Base-by-base conservation (phyloP, 2,329 filamentous ascomycete genomes). In the Ophiostoma himal-ulmi region DNA sequence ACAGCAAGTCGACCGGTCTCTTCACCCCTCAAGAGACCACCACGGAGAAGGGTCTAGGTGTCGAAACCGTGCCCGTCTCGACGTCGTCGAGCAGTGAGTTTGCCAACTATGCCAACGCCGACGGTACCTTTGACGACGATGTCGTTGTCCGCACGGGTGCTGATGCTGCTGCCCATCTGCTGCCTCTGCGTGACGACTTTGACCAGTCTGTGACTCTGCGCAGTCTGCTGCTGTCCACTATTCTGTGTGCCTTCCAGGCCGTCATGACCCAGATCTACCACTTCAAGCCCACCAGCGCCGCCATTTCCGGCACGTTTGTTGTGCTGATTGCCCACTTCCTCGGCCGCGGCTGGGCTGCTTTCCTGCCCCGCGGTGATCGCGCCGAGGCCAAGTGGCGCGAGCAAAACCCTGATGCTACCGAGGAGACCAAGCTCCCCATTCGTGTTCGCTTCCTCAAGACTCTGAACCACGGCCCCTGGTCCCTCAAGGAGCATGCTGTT, bases 321-420 rank as follows among this genome's bases (percentile, higher is more conserved):
- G 84, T 86, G 5, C 80, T 87, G 57, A 85, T 87, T 65, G 82
- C 83, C 14, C 86, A 86, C 76, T 86, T 87, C 67, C 68, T 82
- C 1, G 85, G 85, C 10, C 83, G 83, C 10, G 81, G 77, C 3
- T 85, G 81, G 82, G 79, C 83, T 0, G 73, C 75, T 0, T 72
- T 83, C 6, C 78, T 86, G 2, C 85, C 85, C 1, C 84, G 85
- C 6, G 85, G 84, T 14, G 85, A 87, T 68, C 76, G 76, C n/a
- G 76, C 80, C 5, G 80, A 84, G 70, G 79, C 81, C 36, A 76
- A 79, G 60, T 87, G 84, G 84, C 79, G 81, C 65, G 79, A 75
- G 3, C 75, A 76, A 22, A 30, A 67, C 17, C 64, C 67, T 4
- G 69, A 70, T n/a, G 69, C 36, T 41, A 79, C 80, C 3, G 80